Percentiles rank a stretch among this genome's conserved stretches.
phyloP scores from a whole-genome alignment of 164 flowering plant genomes.

The Pachysandra terminalis region DNA sequence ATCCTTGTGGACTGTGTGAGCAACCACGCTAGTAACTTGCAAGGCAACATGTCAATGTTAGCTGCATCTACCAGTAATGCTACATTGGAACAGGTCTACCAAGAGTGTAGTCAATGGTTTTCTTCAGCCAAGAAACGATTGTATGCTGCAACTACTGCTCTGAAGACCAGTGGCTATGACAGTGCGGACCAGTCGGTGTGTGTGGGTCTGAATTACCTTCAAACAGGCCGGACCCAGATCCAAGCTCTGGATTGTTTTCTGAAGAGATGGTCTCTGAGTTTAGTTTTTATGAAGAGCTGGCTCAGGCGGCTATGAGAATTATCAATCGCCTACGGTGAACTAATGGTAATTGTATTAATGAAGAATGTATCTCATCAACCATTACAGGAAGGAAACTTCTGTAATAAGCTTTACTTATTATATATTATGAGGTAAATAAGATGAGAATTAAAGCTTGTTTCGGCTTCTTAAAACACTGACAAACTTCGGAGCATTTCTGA shows the following conservation, averaged over 20 bases:
- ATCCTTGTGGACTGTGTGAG: background rate
- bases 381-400: too few species aligned
- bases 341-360: too few species aligned
- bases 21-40: background rate
- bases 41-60: background rate
- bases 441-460: too few species aligned
- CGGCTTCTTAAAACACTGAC: too few species aligned
- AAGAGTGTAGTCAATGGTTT: background rate
- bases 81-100: background rate
- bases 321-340: background rate
- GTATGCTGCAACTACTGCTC: background rate
- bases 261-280: background rate
- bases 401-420: too few species aligned
- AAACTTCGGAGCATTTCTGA: too few species aligned
- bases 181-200: background rate
- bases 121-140: background rate
- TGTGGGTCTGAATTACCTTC: background rate
- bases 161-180: background rate
- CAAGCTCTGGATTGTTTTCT: background rate
- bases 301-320: conserved; percentile 2
- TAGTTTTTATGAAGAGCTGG: background rate
- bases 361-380: too few species aligned
- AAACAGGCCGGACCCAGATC: background rate
- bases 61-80: background rate
- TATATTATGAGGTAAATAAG: too few species aligned